Conservation (phyloP, 768 basidiomycete genomes). For the Neoboletus brunneissimus region DNA sequence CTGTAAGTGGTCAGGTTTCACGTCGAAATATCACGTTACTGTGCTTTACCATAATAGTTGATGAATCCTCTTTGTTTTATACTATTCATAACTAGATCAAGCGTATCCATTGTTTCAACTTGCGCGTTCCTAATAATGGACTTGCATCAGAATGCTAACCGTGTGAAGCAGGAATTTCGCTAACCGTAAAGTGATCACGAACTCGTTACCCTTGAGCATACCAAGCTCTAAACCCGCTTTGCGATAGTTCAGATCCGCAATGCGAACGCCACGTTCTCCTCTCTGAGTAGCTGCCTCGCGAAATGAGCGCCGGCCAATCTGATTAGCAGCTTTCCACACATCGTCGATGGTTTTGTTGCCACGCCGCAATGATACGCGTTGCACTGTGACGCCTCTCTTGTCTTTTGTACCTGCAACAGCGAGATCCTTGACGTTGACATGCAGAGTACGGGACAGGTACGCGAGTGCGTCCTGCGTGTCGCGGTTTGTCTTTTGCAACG, state of each 20-base stretch:
- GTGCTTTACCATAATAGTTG: constrained; percentile 84
- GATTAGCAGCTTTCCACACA: constrained; percentile 82
- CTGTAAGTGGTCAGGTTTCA: constrained; percentile 38
- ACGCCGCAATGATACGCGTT: constrained; percentile 80
- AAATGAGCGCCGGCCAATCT: constrained; percentile 53
- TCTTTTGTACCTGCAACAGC: constrained; percentile 96
- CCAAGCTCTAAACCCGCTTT: constrained; percentile 85
- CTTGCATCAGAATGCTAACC: neutral
- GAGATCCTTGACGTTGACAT: constrained; percentile 75
- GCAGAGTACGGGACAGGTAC: constrained; percentile 74
- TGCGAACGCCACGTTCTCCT: constrained; percentile 86
- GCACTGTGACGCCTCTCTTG: constrained; percentile 94
- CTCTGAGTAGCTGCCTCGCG: constrained; percentile 63
- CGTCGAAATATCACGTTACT: neutral
- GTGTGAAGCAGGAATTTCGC: constrained; percentile 18
- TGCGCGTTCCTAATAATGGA: constrained; percentile 68
- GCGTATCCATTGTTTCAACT: constrained; percentile 64
- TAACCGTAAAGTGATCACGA: constrained; percentile 90
- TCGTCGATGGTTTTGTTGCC: constrained; percentile 76
- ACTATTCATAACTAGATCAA: constrained; percentile 73
- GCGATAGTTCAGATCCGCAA: constrained; percentile 85
- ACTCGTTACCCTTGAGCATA: constrained; percentile 95
- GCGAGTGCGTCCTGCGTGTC: constrained; percentile 94
- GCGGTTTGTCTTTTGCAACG: constrained; percentile 94
- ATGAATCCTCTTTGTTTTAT: constrained; percentile 89